Evolutionary conservation across 768 basidiomycete genomes (phyloP), one percentile per base, ranked within the genome.

Genomic region (Amanita inopinata): DNA sequence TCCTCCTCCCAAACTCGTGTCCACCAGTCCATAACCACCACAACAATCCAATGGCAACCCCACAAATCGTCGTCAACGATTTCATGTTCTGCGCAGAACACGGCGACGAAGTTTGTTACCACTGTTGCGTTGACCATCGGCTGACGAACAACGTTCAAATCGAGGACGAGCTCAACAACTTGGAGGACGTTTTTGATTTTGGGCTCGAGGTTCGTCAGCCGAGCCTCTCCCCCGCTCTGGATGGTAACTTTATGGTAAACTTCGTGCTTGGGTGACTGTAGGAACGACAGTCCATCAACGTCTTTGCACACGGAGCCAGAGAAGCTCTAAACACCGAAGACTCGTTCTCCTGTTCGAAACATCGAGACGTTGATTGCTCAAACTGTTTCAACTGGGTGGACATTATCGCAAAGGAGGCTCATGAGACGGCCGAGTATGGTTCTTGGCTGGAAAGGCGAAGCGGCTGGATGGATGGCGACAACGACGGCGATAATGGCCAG

Each of bases 341-440:
- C 4, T 24, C 50, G 18, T 61, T 49, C 36, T 43, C 61, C 35
- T 62, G 64, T 48, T 42, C 42, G 19, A 38, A 45, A 28, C 64
- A 66, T 41, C 38, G 52, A 22, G 49, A 32, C 11, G 47, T 56
- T 14, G 57, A 64, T 33, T 66, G 64, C 35, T 34, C 38, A 7
- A 47, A 32, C 11, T 67, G 65, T 46, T 65, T 67, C 28, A 50
- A 64, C 47, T 67, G 65, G 65, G 54, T 56, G 10, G 45, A 35
- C n/a, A 43, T 59, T 24, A 52, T 64, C 15, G 56, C 53, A 35
- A 45, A 52, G 19, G 54, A 60, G 38, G 56, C 56, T 1, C 48
- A 54, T 25, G 46, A 47, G 22, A 47, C 48, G 0, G 51, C 52
- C n/a, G 51, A 50, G 28, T 40, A 48, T n/a, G 58, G 51, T 4